Base-by-base conservation (phyloP, 352 stramenopile species). In the Phytophthora cajani region DNA sequence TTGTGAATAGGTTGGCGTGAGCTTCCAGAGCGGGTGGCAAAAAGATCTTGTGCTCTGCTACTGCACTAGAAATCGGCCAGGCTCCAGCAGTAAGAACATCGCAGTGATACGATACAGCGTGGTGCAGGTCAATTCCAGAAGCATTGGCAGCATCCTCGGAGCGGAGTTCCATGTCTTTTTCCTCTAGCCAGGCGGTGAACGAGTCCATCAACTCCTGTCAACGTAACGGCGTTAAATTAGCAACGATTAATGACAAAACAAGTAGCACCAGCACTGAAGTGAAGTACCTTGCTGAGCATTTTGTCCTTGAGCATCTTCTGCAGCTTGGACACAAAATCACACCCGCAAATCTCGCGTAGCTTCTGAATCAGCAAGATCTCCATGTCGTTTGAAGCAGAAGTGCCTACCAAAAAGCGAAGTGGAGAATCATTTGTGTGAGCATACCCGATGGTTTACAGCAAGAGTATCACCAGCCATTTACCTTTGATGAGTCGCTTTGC, bases 291-390 rank as follows among this genome's bases (percentile, higher is more conserved):
- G 86, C 87, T 94, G 47, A 94, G 42, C 57, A 93, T 69, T 62
- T 96, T 96, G 68, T 96, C 89, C 54, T 93, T 92, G 33, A 94
- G 69, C 89, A 96, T 96, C 63, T 96, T 96, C 55, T 96, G 89
- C 10, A 96, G 66, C 74, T 96, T 96, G 27, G 89, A 95, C 10
- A 96, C 89, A 42, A 96, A 96, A 58, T 96, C 89, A 46, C 81
- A 86, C 14, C 89, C 89, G 58, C 89, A 96, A 60, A 94, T 92
- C 33, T 96, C 87, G 16, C 89, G 87, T 42, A 96, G 65, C 56
- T 96, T 96, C 46, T 93, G 85, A 44, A 96, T 92, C 1, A 96
- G 64, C 21, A 91, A 59, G 11, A 94, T 68, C 70, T 96, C 89
- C 52, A 94, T 74, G 36, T 96, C 89, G 42, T 88, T 85, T 16